Base-by-base conservation (phyloP, 768 basidiomycete genomes). In the Brasilioporus rufonigricans region DNA sequence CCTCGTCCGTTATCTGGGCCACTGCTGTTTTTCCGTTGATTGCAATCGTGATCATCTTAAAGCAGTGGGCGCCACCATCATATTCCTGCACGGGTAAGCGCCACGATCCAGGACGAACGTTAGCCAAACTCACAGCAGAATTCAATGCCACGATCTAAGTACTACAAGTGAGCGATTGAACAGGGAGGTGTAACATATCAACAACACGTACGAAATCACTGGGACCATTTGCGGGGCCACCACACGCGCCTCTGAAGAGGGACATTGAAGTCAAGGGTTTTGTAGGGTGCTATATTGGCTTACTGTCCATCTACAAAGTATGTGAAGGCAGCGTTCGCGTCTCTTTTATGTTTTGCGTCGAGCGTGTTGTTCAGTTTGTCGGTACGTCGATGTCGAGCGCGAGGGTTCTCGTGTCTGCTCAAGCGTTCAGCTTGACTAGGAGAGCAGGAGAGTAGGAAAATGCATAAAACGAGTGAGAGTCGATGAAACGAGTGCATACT, bases 1-100 rank as follows among this genome's bases (percentile, higher is more conserved):
- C 79, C 63, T 70, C 60, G 50, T 81, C 80, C n/a, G 66, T 66
- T 55, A 82, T 76, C 48, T 73, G 68, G 3, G 80, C 80, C 48
- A 70, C 68, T 1, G 70, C 55, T 0, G 71, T 69, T 65, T 73
- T 74, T 5, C 56, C 77, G 65, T 53, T 63, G 61, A 70, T 62
- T 57, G 63, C 68, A 38, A 82, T 76, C 26, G 76, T 76, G 56
- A 82, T 74, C 55, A 61, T 73, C 44, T 77, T 65, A 60, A 73
- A 75, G 60, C 81, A 82, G 55, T 77, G 71, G 39, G 61, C 55
- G 31, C 76, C 77, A 31, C 61, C 66, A 44, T 65, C 66, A 59
- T 66, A 80, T 66, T 79, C 68, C 78, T 80, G 29, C 44, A 31
- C 24, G 13, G 48, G 33, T 52, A 23, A 56, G 50, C 16, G 44